These are phyloP conservation scores for Camelina neglecta DNA, from an alignment of 345 rosid species.

Conservation along the genomic window DNA sequence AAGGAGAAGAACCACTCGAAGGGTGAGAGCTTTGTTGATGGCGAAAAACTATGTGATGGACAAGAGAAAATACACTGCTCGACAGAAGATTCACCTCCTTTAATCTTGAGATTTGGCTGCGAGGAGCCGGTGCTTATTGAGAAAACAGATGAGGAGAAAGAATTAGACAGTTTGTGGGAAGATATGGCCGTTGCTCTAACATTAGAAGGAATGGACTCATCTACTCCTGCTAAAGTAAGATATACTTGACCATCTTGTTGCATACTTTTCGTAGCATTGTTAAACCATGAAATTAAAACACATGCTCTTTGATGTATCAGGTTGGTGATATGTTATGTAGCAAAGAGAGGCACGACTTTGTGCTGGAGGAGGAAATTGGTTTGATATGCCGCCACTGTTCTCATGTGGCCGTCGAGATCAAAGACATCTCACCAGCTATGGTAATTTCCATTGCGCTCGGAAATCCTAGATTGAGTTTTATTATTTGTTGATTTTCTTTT, in stretches of 20 bases:
- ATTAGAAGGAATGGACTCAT: constrained; percentile 37
- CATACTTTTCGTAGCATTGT: constrained; percentile 11
- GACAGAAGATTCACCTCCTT: constrained; percentile 31
- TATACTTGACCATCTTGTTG: constrained; percentile 1
- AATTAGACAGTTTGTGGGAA: constrained; percentile 57
- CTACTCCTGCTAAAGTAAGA: constrained; percentile 43
- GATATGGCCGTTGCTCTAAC: constrained; percentile 55
- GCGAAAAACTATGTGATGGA: constrained; percentile 7
- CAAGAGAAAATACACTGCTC: neutral
- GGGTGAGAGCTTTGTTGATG: neutral
- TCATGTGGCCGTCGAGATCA: constrained; percentile 53
- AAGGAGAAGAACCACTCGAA: constrained; percentile 15
- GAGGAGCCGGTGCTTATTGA: constrained; percentile 49
- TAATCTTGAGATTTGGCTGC: constrained; percentile 51
- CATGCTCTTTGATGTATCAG: constrained; percentile 41
- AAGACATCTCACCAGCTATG: constrained; percentile 50
- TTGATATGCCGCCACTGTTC: constrained; percentile 53
- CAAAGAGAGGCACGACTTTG: constrained; percentile 51
- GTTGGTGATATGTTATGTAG: constrained; percentile 41
- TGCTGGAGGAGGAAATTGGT: constrained; percentile 66
- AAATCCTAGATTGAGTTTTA: constrained; percentile 16
- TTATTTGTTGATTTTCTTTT: neutral
- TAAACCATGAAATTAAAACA: neutral
- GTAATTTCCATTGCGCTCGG: constrained; percentile 41
- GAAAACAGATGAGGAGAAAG: constrained; percentile 57